A percentile compares a stretch with the other conserved stretches of the same genome.
Conservation (phyloP, 169 alveolate genomes). For the Pseudocohnilembus persalinus region DNA sequence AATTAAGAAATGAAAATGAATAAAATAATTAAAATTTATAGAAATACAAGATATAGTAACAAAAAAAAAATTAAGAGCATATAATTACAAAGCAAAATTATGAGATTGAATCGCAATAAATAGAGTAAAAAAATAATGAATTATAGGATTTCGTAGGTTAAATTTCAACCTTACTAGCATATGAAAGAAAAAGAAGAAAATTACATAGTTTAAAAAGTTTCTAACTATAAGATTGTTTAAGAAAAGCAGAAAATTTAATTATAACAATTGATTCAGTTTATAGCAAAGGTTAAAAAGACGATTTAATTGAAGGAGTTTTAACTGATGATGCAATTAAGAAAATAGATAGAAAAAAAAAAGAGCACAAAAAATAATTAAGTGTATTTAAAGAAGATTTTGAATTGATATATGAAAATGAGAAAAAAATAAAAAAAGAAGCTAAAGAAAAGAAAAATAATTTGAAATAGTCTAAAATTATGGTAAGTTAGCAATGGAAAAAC, state of each 20-base stretch:
- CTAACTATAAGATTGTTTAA: conserved; percentile 31
- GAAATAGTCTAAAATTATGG: too few species aligned
- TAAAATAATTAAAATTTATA: conserved; percentile 17
- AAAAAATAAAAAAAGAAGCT: too few species aligned
- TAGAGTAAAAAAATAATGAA: conserved; percentile 25
- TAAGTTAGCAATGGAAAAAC: neutral
- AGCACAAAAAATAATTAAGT: conserved; percentile 20
- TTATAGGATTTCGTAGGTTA: conserved; percentile 4
- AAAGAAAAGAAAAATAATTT: too few species aligned
- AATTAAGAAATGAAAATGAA: conserved; percentile 3
- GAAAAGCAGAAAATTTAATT: conserved; percentile 30
- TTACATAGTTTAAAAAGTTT: conserved; percentile 11
- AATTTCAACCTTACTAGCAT: conserved; percentile 21
- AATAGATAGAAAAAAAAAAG: conserved; percentile 31
- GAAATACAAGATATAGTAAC: conserved; percentile 7
- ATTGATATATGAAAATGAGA: neutral
- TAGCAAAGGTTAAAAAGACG: conserved; percentile 37
- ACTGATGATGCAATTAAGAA: conserved; percentile 22
- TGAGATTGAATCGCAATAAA: conserved; percentile 15
- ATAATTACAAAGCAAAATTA: conserved; percentile 13
- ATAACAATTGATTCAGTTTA: conserved; percentile 29
- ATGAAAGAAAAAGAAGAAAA: conserved; percentile 47
- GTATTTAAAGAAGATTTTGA: conserved; percentile 31
- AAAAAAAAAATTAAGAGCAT: neutral
- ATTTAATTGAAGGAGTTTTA: conserved; percentile 24